Conservation (phyloP, 768 basidiomycete species). For the Tremella fuciformis region DNA sequence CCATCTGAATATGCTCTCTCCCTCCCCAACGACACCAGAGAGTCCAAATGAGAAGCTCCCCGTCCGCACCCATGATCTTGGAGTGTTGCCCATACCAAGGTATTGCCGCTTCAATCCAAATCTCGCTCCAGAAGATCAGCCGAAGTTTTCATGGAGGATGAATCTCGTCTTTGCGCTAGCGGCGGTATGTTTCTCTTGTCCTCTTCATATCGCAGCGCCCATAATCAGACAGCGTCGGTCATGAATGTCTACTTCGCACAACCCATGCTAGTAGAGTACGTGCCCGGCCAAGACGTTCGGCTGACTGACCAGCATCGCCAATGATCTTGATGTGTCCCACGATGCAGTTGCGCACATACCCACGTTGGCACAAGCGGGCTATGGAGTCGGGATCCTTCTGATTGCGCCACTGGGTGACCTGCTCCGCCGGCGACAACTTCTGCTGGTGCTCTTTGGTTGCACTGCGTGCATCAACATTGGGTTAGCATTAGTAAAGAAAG, state of each 20-base stretch:
- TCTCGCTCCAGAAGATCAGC: constrained; percentile 31
- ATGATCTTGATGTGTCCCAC: constrained; percentile 42
- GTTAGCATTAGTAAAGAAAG: constrained; percentile 62
- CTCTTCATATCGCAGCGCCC: neutral
- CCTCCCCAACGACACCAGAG: too few relatives aligned
- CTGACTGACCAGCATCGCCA: constrained; percentile 35
- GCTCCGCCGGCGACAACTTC: constrained; percentile 68
- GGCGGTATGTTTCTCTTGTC: constrained; percentile 56
- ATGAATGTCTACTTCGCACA: constrained; percentile 70
- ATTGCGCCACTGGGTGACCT: constrained; percentile 82
- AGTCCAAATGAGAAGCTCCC: too few relatives aligned
- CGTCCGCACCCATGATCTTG: constrained; percentile 57
- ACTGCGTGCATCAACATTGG: constrained; percentile 68
- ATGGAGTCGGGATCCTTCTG: constrained; percentile 68
- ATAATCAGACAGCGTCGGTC: constrained; percentile 40
- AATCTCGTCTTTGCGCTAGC: constrained; percentile 65
- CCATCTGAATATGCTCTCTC: too few relatives aligned
- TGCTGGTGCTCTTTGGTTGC: constrained; percentile 60
- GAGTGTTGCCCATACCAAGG: constrained; percentile 64
- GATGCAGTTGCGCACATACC: constrained; percentile 47
- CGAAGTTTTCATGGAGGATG: constrained; percentile 35
- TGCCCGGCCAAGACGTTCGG: too few relatives aligned
- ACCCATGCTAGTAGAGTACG: constrained; percentile 65
- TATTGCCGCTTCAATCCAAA: constrained; percentile 56
- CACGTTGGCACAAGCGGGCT: constrained; percentile 56